Percentiles rank a stretch among this genome's conserved stretches.
Conservation (phyloP, 495 filamentous ascomycete species). For the Trichoderma erinaceum region DNA sequence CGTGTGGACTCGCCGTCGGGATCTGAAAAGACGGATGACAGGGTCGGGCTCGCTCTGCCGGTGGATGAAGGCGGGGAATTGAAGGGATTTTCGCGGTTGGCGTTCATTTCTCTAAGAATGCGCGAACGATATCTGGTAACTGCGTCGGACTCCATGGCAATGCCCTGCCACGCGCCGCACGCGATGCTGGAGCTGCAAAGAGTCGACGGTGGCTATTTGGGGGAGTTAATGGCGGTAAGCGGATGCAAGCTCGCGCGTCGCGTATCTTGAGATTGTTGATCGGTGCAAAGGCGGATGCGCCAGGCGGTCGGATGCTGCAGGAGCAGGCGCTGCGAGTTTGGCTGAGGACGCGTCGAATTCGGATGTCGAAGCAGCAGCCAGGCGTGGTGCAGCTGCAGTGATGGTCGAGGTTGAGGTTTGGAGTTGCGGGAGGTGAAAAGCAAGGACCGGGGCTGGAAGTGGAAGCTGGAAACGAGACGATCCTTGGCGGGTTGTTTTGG, state of each 20-base stretch:
- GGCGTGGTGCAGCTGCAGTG: neutral
- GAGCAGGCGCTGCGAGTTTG: neutral
- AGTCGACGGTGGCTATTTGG: conserved; percentile 10
- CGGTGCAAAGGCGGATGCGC: conserved; percentile 1
- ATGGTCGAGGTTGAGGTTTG: neutral
- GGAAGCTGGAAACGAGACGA: neutral
- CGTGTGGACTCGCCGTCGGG: conserved; percentile 43
- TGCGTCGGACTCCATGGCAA: conserved; percentile 16
- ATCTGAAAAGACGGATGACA: conserved; percentile 40
- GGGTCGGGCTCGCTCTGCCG: conserved; percentile 43
- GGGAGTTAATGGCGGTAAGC: conserved; percentile 6
- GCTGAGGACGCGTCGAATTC: neutral
- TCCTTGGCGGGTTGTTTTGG: conserved; percentile 13
- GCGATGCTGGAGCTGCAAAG: conserved; percentile 11
- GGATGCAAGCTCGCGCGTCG: conserved; percentile 4
- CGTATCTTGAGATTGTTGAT: neutral
- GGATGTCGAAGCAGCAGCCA: conserved; percentile 2
- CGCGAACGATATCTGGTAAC: conserved; percentile 27
- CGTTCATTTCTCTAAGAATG: conserved; percentile 34
- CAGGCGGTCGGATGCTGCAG: neutral
- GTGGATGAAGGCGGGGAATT: conserved; percentile 47
- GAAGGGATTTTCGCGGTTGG: conserved; percentile 39
- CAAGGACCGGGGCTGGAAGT: neutral
- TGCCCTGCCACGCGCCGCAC: neutral
- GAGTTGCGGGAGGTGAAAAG: conserved; percentile 3